Base-by-base conservation (phyloP, 2,329 filamentous ascomycete genomes). In the Didymosphaeria variabile region DNA sequence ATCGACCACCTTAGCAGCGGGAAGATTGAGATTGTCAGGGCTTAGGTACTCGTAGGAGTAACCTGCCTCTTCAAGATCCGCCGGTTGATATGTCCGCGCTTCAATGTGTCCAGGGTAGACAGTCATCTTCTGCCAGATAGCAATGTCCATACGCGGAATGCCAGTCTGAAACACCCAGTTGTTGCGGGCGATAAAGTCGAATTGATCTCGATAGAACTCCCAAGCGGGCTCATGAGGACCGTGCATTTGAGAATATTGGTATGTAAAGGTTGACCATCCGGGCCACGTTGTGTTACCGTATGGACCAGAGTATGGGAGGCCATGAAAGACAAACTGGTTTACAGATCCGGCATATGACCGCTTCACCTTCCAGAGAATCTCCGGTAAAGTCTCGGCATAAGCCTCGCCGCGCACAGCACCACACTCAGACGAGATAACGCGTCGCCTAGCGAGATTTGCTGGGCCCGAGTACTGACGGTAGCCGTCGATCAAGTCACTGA, bases 251-350 rank as follows among this genome's bases (percentile, higher is more conserved):
- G 78, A 76, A 57, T 80, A 83, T 0, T 72, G 49, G 61, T 82
- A 85, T 7, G 55, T 60, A 59, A 85, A 84, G 0, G 82, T 74
- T 0, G 79, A 79, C 55, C 77, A 83, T 0, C 80, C 80, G 0
- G 83, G 83, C 83, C 83, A 85, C 0, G 83, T 84, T 0, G 83
- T 84, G 52, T 80, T 78, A 0, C 67, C 67, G 56, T 84, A 84
- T 6, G 77, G 63, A 1, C 78, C 79, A 0, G 76, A 74, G 53
- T 80, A 82, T 0, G 80, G 67, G 49, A 72, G 72, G 0, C 82
- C 83, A 60, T 85, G 83, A 7, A 84, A 64, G 3, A 85, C 77
- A 40, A 81, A 67, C 44, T 80, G 75, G 45, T 81, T 84, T n/a
- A 84, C 70, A 1, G 77, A 78, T 5, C 76, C 82, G 0, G 77